These are phyloP conservation scores for Lasiodiplodia theobromae DNA, from an alignment of 2,329 filamentous ascomycete genomes.

Conservation along the genomic window DNA sequence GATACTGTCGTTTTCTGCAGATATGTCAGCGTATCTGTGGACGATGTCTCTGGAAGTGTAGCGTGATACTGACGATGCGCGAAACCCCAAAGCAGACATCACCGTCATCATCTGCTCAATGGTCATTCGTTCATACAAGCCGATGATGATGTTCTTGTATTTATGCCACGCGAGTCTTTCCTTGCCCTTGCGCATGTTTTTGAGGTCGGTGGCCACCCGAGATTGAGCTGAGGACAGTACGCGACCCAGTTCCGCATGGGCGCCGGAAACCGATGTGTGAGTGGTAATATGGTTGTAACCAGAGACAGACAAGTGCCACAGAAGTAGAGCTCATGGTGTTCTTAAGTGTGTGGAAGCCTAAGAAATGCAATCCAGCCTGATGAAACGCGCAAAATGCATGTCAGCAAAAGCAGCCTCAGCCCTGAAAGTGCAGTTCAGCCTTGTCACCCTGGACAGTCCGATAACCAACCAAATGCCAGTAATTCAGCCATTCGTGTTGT, in stretches of 20 bases:
- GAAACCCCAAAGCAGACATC: not conserved
- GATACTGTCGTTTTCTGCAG: not conserved
- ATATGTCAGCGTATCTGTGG: not conserved
- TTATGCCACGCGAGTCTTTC: not conserved
- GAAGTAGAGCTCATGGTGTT: not conserved
- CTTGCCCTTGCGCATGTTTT: not conserved
- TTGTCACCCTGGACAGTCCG: not conserved
- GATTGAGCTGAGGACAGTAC: not conserved
- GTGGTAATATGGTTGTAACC: not conserved
- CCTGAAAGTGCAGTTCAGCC: constrained; percentile 8
- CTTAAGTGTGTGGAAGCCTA: not conserved
- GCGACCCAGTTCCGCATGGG: not conserved
- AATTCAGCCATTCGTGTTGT: not conserved
- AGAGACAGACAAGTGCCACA: not conserved
- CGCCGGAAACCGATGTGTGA: not conserved
- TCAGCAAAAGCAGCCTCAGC: not conserved
- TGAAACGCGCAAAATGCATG: not conserved
- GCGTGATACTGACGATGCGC: not conserved
- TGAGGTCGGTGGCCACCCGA: not conserved
- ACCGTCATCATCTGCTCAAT: not conserved
- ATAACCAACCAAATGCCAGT: not conserved
- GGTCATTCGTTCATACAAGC: not conserved
- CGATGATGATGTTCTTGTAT: not conserved
- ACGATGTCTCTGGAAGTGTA: not conserved
- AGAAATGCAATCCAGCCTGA: not conserved